Evolutionary conservation across 768 basidiomycete species (phyloP).

Genomic region (Lentinula sp.): DNA sequence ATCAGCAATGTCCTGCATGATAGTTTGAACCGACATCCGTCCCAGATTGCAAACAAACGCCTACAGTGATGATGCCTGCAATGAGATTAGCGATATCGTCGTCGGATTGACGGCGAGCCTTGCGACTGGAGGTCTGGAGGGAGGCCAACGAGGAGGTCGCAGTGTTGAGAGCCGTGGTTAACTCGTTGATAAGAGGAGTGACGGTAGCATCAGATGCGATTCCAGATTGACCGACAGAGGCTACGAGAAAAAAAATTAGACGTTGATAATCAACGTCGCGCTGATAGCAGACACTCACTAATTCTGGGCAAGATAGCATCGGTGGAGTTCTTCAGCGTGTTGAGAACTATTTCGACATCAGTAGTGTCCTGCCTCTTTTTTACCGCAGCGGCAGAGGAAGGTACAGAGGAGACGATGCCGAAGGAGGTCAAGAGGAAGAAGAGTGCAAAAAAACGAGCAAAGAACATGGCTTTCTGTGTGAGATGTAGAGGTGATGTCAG

Average conservation of each 20-base stretch:
- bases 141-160: conserved; percentile 13
- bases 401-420: neutral
- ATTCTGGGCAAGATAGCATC: neutral
- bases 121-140: conserved; percentile 7
- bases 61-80: conserved; percentile 18
- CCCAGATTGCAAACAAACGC: neutral
- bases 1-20: conserved; percentile 14
- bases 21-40: neutral
- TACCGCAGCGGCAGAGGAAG: neutral
- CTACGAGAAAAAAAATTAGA: neutral
- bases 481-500: neutral
- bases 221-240: conserved; percentile 9
- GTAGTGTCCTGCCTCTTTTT: neutral
- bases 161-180: conserved; percentile 16
- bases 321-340: neutral
- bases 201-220: conserved; percentile 14
- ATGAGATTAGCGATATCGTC: conserved; percentile 20
- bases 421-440: conserved; percentile 1
- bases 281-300: neutral
- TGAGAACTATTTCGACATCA: conserved; percentile 2
- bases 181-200: conserved; percentile 16
- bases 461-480: neutral
- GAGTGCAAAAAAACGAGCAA: conserved; percentile 1
- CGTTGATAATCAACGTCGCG: neutral
- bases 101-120: conserved; percentile 17